Evolutionary conservation across 306 rosid genomes (phyloP), one percentile per base, ranked within the genome.

Genomic region (Pyrus communis): DNA sequence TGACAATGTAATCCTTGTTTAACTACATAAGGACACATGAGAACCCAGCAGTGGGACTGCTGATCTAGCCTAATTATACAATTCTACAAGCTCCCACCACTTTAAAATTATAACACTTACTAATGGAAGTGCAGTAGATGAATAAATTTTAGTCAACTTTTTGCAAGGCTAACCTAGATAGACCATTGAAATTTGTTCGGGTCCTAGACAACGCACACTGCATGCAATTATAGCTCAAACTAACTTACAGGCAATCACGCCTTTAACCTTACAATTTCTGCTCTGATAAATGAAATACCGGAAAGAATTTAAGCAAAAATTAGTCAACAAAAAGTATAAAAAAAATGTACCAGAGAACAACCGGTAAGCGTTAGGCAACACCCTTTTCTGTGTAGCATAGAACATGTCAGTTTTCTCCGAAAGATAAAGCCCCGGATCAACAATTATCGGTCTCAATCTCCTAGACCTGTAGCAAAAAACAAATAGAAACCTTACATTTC

Each of bases 381-480:
- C 93, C 84, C 97, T 90, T 82, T 91, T 89, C 81, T 95, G 97
- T 18, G 99, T 84, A 49, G 93, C 99, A 83, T 87, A 88, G 84
- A 95, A 95, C 97, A 95, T 91, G 28, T 86, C 91, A 74, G 88
- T 85, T 79, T 87, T 89, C 85, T 92, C 97, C 23, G 96, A 77
- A 78, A 87, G 97, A 89, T 95, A 95, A 75, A 95, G 87, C 75
- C 98, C 99, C 0, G 97, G 99, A 88, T 95, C 97, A 77, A 95
- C 93, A 76, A 95, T 91, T 51, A 95, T 83, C 7, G 96, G 92
- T 77, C 80, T 92, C 89, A 95, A 84, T 86, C 82, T 91, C 88
- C 74, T 89, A 11, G 81, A 76, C 87, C 99, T 92, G 79, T 65
- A 78, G 19, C 81, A 79, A 49, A 78, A 81, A 19, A 73, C 49